Evolutionary conservation across 2,329 filamentous ascomycete species (phyloP).

Genomic region (Beauveria bassiana): DNA sequence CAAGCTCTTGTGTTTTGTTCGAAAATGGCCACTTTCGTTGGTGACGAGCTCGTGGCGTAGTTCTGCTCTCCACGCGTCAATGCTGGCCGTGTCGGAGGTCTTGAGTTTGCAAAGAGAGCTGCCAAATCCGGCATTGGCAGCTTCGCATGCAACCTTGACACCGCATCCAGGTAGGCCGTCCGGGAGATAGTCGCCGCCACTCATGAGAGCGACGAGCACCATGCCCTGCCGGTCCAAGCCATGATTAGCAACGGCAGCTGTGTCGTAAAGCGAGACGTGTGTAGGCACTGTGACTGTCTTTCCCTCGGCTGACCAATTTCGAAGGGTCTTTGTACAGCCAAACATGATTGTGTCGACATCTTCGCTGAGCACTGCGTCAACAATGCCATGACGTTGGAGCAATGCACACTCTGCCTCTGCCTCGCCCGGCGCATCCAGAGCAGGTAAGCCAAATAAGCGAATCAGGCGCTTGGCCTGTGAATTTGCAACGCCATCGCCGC

Average conservation of each 20-base stretch:
- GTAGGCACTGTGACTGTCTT: slow-evolving; percentile 63
- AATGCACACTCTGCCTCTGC: slow-evolving; percentile 93
- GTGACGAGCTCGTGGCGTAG: slow-evolving; percentile 70
- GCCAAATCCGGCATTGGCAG: slow-evolving; percentile 82
- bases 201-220: slow-evolving; percentile 90
- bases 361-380: slow-evolving; percentile 90
- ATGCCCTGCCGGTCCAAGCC: slow-evolving; percentile 79
- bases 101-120: slow-evolving; percentile 61
- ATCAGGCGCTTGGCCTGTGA: slow-evolving; percentile 78
- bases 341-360: slow-evolving; percentile 99
- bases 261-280: slow-evolving; percentile 77
- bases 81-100: slow-evolving; percentile 47
- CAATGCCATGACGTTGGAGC: slow-evolving; percentile 71
- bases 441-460: slow-evolving; percentile 73
- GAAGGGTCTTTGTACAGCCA: slow-evolving; percentile 69
- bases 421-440: slow-evolving; percentile 85
- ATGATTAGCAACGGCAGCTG: slow-evolving; percentile 43
- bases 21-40: slow-evolving; percentile 78
- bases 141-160: slow-evolving; percentile 81
- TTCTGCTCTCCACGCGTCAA: slow-evolving; percentile 63
- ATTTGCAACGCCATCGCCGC: slow-evolving; percentile 58
- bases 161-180: slow-evolving; percentile 84
- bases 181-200: slow-evolving; percentile 87
- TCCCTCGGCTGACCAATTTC: slow-evolving; percentile 75
- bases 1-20: slow-evolving; percentile 64